Evolutionary conservation across 148 eudicot species (phyloP).

Genomic region (Beta vulgaris): DNA sequence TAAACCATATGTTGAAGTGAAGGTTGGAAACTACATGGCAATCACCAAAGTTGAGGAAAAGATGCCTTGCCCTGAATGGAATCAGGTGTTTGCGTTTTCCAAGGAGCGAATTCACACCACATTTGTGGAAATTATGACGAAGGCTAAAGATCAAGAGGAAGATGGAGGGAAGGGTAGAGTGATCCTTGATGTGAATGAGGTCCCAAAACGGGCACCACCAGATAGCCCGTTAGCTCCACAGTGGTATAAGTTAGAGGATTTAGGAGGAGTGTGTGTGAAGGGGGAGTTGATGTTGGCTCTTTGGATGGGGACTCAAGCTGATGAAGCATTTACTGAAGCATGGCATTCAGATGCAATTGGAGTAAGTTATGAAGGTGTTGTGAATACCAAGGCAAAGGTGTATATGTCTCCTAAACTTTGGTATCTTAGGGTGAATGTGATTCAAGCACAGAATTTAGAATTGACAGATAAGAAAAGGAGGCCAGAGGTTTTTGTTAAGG

Average conservation of each 20-base stretch:
- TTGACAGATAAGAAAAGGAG: slow-evolving; percentile 21
- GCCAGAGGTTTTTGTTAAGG: slow-evolving; percentile 34
- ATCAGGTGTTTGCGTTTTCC: slow-evolving; percentile 36
- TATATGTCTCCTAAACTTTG: slow-evolving; percentile 45
- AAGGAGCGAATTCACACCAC: slow-evolving; percentile 33
- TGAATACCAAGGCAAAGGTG: slow-evolving; percentile 34
- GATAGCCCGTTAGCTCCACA: slow-evolving; percentile 49
- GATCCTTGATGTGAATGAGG: slow-evolving; percentile 28
- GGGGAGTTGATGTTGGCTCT: slow-evolving; percentile 42
- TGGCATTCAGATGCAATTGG: slow-evolving; percentile 39
- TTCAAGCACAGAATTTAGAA: slow-evolving; percentile 37
- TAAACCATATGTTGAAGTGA: slow-evolving; percentile 53
- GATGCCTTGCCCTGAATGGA: slow-evolving; percentile 38
- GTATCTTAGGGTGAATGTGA: slow-evolving; percentile 41
- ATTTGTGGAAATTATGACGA: slow-evolving; percentile 23
- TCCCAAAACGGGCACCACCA: slow-evolving; percentile 31
- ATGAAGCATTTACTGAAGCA: slow-evolving; percentile 42
- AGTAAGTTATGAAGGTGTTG: slow-evolving; percentile 23
- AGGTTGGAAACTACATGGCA: slow-evolving; percentile 50
- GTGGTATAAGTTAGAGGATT: slow-evolving; percentile 34
- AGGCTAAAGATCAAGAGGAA: slow-evolving; percentile 17
- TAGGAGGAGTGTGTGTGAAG: not conserved
- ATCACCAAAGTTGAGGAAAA: slow-evolving; percentile 17
- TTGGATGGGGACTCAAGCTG: slow-evolving; percentile 53
- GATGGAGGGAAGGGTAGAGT: slow-evolving; percentile 31